Evolutionary conservation across 805 yeast genomes (phyloP).

Genomic region (Pichia nanzhaoensis): DNA sequence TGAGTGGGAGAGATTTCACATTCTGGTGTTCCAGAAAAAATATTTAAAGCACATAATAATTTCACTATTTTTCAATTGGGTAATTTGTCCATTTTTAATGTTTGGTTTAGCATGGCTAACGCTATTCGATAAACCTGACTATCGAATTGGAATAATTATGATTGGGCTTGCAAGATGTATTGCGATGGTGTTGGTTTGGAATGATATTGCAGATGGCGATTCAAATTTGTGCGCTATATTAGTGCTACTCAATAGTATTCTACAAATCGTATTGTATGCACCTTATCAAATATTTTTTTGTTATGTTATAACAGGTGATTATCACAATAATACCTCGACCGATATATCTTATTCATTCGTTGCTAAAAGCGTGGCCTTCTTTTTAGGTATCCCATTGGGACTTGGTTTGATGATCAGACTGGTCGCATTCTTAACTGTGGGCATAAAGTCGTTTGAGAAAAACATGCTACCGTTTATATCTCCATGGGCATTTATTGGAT

Average conservation of each 20-base stretch:
- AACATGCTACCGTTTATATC: constrained; percentile 35
- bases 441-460: constrained; percentile 29
- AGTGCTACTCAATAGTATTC: constrained; percentile 44
- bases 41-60: constrained; percentile 29
- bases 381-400: constrained; percentile 47
- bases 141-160: constrained; percentile 49
- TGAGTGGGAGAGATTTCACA: constrained; percentile 40
- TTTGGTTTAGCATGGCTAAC: constrained; percentile 49
- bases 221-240: constrained; percentile 42
- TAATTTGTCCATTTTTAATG: constrained; percentile 51
- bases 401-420: constrained; percentile 40
- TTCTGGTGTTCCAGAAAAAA: constrained; percentile 18
- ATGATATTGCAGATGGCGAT: constrained; percentile 48
- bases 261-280: constrained; percentile 47
- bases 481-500: constrained; percentile 47
- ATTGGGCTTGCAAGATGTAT: constrained; percentile 55
- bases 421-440: constrained; percentile 22
- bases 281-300: constrained; percentile 45
- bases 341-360: constrained; percentile 32
- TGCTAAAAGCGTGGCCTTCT: constrained; percentile 44
- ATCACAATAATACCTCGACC: constrained; percentile 5
- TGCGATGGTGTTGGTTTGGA: constrained; percentile 60
- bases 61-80: constrained; percentile 47
- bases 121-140: constrained; percentile 41
- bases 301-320: constrained; percentile 34